These are phyloP conservation scores for Sistotremastrum suecicum DNA, from an alignment of 768 basidiomycete genomes.

Conservation along the genomic window DNA sequence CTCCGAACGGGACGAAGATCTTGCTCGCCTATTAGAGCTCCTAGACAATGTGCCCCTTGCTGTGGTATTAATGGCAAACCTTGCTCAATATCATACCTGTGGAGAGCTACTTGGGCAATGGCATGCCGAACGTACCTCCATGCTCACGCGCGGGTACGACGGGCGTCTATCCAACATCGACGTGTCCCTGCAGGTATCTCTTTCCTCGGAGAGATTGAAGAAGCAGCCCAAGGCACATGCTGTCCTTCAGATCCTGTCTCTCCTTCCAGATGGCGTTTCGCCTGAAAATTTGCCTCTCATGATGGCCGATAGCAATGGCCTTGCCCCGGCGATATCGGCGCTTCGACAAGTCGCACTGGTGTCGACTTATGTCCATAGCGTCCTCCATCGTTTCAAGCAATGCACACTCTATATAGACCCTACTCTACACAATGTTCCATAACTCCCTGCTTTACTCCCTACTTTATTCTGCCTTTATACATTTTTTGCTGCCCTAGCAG, in stretches of 20 bases:
- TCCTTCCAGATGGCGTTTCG: constrained; percentile 16
- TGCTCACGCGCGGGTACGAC: constrained; percentile 8
- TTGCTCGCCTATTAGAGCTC: constrained; percentile 8
- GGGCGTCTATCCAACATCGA: constrained; percentile 17
- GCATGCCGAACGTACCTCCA: constrained; percentile 8
- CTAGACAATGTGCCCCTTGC: constrained; percentile 12
- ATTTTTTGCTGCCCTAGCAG: too few relatives aligned
- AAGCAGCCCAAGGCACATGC: constrained; percentile 12
- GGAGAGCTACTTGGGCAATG: constrained; percentile 9
- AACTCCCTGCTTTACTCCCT: too few relatives aligned
- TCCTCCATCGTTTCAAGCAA: too few relatives aligned
- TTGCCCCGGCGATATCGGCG: constrained; percentile 5
- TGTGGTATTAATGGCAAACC: constrained; percentile 12
- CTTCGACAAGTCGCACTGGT: constrained; percentile 10
- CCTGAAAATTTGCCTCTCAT: constrained; percentile 6
- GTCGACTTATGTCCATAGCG: too few relatives aligned
- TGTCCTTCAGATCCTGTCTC: constrained; percentile 15
- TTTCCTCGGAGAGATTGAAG: constrained; percentile 16
- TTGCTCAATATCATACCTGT: constrained; percentile 8
- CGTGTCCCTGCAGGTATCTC: constrained; percentile 17
- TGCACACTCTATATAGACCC: too few relatives aligned
- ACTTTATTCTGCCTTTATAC: too few relatives aligned
- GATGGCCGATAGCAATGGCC: constrained; percentile 6
- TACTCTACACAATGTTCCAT: too few relatives aligned
- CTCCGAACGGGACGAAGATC: constrained; percentile 7